These are phyloP conservation scores for Verbena officinalis DNA, from an alignment of 257 asterid genomes.

Conservation along the genomic window DNA sequence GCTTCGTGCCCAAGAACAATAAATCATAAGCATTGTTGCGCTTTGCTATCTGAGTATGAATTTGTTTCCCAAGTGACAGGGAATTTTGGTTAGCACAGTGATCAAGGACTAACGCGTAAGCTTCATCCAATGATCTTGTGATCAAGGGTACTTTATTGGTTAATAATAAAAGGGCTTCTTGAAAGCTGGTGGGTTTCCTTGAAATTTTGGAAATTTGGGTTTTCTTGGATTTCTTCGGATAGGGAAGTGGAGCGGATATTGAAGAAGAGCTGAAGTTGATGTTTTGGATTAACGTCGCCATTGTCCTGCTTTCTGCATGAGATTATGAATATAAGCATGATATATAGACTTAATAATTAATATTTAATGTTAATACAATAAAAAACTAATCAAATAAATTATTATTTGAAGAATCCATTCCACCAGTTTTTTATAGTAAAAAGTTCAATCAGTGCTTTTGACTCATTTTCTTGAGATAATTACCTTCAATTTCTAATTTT, in stretches of 20 bases:
- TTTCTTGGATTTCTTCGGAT: slow-evolving; percentile 20
- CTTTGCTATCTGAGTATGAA: slow-evolving; percentile 61
- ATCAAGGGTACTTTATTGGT: slow-evolving; percentile 22
- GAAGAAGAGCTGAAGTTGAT: slow-evolving; percentile 30
- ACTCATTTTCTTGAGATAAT: too few relatives aligned
- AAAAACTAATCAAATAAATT: too few relatives aligned
- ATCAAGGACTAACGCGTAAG: slow-evolving; percentile 60
- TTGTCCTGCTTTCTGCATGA: slow-evolving; percentile 22
- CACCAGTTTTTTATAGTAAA: too few relatives aligned
- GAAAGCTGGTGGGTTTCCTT: slow-evolving; percentile 31
- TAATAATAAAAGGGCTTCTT: slow-evolving; percentile 42
- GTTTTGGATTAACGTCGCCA: slow-evolving; percentile 49
- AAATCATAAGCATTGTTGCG: slow-evolving; percentile 36
- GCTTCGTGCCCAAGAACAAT: slow-evolving; percentile 66
- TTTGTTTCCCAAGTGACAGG: slow-evolving; percentile 54
- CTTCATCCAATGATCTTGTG: slow-evolving; percentile 47
- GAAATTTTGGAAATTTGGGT: slow-evolving; percentile 26
- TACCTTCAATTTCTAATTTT: too few relatives aligned
- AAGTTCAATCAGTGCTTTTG: too few relatives aligned
- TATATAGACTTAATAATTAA: background rate
- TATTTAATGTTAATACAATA: too few relatives aligned
- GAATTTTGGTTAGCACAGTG: slow-evolving; percentile 47
- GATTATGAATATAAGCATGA: background rate
- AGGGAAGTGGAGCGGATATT: slow-evolving; percentile 31
- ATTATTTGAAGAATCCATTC: too few relatives aligned